Base-by-base conservation (phyloP, 2,329 filamentous ascomycete genomes). In the Fusarium sp. region DNA sequence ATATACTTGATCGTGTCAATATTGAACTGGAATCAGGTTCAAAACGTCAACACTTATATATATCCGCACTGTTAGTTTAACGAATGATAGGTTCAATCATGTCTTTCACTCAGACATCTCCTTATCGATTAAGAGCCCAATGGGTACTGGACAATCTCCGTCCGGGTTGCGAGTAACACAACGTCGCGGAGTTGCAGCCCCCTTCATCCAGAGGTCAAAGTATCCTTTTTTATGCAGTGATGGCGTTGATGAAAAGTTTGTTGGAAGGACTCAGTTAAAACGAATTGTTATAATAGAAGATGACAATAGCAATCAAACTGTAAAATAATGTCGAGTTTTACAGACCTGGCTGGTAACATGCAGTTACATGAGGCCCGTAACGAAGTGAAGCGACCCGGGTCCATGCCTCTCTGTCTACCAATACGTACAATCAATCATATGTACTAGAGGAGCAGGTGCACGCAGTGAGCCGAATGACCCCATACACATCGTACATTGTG, bases 401-500 rank as follows among this genome's bases (percentile, higher is more conserved):
- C 33, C 35, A 31, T 21, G 29, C 11, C 35, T 21, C 18, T 45
- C 21, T 42, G 25, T 19, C 45, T 44, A 42, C 23, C 25, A 39
- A 25, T 29, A 33, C 15, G 16, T 41, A 45, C 29, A 63, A 29
- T 52, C 27, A 63, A 29, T 46, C 9, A 44, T n/a, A 45, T n/a
- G 29, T 51, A 56, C 42, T 33, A 45, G 58, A 63, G 42, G 55
- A 69, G 37, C 8, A 63, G 29, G 31, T 46, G 27, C 18, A 59
- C 23, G 29, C 18, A 44, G 33, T 55, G 42, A 67, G 68, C 38
- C 55, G 45, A 60, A 59, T 58, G 66, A 67, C 46, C 39, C n/a
- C 42, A 55, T 73, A 58, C 60, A 46, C 63, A 73, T 73, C 57
- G 63, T 49, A 74, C 71, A 74, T 60, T 66, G 71, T 74, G 60